Evolutionary conservation across 169 alveolate genomes (phyloP), one percentile per base, ranked within the genome.

Genomic region (Plasmodium reichenowi): DNA sequence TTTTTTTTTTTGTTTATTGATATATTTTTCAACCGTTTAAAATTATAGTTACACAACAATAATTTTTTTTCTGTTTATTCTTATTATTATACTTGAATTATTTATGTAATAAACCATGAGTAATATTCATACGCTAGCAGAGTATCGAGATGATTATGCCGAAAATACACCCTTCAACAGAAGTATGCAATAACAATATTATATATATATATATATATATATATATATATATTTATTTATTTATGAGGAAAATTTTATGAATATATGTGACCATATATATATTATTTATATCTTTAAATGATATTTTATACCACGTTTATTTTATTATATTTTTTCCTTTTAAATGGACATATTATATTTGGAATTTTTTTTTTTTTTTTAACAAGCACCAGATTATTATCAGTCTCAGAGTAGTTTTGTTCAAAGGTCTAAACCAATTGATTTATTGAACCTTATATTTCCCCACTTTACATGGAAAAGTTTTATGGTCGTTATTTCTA

Each of bases 401-500:
- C 47, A 67, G 47, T 66, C 91, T 9, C 91, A 80, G 73, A 80
- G 91, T 38, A 80, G 91, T 60, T 80, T 80, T 52, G 66, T 80
- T n/a, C 91, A 62, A 32, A 80, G 91, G 43, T 70, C 80, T 26
- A 80, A 80, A 80, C 91, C 91, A 29, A 80, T 80, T 80, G 91
- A 80, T 32, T 68, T 80, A 24, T 64, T 92, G 29, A 91, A 92
- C 50, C 66, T 92, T 22, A 89, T 92, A 52, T 92, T 92, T 70
- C 95, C 95, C 17, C 75, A 88, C 66, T 92, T 92, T 64, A 62
- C 89, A 56, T 80, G 88, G 76, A 88, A 73, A 50, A 88, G 93
- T 60, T 67, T 88, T 86, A 72, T 92, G 29, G 87, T 92, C 63
- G 89, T 63, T 38, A 70, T 92, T 62, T 86, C 93, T 17, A 52